Conservation (phyloP, 192 early-diverging fungal genomes). For the Coemansia sp. region DNA sequence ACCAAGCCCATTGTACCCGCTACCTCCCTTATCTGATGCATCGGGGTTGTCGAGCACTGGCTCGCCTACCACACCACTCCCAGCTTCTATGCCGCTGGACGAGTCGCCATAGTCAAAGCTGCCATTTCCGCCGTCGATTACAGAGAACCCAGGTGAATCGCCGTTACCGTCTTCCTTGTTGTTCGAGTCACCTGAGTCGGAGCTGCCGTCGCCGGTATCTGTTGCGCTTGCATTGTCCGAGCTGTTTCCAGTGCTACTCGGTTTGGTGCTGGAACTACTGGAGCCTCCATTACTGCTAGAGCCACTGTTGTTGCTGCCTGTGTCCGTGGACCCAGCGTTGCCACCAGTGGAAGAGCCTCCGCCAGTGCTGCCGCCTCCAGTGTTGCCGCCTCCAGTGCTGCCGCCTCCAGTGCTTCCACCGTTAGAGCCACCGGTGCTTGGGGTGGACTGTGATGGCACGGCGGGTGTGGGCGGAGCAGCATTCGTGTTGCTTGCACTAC, state of each 20-base stretch:
- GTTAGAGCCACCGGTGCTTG: neutral
- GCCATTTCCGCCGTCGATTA: neutral
- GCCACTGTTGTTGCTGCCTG: neutral
- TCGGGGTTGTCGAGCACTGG: neutral
- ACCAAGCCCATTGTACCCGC: constrained; percentile 20
- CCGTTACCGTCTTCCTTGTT: neutral
- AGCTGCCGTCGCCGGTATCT: neutral
- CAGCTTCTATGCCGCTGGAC: neutral
- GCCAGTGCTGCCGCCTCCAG: neutral
- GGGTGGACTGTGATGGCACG: neutral
- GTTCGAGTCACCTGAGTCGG: neutral
- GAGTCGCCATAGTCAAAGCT: constrained; percentile 2
- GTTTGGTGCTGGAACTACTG: neutral
- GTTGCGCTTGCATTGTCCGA: neutral
- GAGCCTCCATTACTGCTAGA: neutral
- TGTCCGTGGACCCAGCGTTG: neutral
- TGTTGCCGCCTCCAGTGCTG: neutral
- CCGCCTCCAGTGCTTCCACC: neutral
- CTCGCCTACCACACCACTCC: neutral
- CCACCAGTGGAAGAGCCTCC: neutral
- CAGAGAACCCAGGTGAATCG: constrained; percentile 4
- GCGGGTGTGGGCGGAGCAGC: neutral
- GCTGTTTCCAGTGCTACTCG: neutral
- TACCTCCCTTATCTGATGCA: neutral
- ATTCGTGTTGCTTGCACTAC: constrained; percentile 17